Base-by-base conservation (phyloP, 1,284 basidiomycete species). In the Apiotrichum siamense region DNA sequence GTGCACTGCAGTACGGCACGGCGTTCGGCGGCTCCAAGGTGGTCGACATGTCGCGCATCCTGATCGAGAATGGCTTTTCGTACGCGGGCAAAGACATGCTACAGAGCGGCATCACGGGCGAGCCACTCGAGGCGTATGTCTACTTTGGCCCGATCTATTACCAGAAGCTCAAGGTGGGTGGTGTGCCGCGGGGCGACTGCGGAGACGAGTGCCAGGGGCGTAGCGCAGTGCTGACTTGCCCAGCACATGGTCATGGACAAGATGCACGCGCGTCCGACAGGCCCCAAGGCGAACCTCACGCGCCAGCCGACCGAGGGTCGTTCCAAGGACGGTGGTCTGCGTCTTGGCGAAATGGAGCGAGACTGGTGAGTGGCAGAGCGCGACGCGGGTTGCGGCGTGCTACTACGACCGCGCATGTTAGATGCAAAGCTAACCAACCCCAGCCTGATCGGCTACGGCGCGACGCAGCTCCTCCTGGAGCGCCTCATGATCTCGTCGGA, bases 61-160 rank as follows among this genome's bases (percentile, higher is more conserved):
- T 99, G 57, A 85, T 98, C 53, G 91, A 97, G 58, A 81, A 91
- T 61, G 96, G 96, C 0, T 99, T 97, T 78, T 92, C 85, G 69
- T 99, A 98, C 64, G 87, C 84, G 31, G 96, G 96, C 25, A 98
- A 99, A 75, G 96, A 98, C 70, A 96, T 93, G 85, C 79, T 99
- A 41, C 97, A 93, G 2, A 92, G 88, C 66, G 96, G 96, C 23
- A 97, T 97, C 65, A 98, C 94, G 23, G 96, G 96, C 20, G 89
- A 98, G 75, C 86, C 88, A 33, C 76, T 98, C 66, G 93, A 98
- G 75, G 88, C 88, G 37, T 98, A 98, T 69, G 92, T 96, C 29
- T 98, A 94, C 77, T 97, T 97, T 71, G 94, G 94, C 10, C 96
- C 96, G 25, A 98, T 97, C 65, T 97, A 96, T 77, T 97, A 97